phyloP scores from a whole-genome alignment of 208 protist species.

The Sergeia podlipaevii region DNA sequence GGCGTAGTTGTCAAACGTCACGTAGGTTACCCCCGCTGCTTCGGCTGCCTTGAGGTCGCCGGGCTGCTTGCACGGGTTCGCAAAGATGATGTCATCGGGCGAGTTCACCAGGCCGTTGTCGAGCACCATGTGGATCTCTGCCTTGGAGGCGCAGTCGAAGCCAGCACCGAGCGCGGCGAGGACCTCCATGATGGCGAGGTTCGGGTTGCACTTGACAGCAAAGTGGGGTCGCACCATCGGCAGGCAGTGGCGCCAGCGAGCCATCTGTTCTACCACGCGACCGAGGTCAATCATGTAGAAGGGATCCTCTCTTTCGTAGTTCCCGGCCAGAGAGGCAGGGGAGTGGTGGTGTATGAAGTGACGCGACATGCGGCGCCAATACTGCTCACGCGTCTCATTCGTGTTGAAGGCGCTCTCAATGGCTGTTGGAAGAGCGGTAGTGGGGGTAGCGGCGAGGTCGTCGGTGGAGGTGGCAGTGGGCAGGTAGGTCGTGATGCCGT shows the following conservation, averaged over 20 bases:
- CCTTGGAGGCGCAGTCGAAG: conserved; percentile 81
- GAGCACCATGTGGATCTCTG: conserved; percentile 56
- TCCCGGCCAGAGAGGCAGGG: not conserved
- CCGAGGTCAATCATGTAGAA: conserved; percentile 83
- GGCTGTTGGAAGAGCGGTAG: not conserved
- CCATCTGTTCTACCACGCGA: conserved; percentile 62
- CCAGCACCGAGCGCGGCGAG: conserved; percentile 59
- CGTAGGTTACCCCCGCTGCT: conserved; percentile 44
- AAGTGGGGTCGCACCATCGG: conserved; percentile 78
- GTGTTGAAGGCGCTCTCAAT: not conserved
- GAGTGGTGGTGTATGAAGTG: conserved; percentile 29
- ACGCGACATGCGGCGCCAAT: conserved; percentile 36
- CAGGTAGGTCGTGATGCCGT: conserved; percentile 18
- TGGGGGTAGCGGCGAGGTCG: conserved; percentile 3
- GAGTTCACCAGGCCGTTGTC: conserved; percentile 23
- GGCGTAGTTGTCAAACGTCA: conserved; percentile 79
- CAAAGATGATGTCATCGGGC: conserved; percentile 70
- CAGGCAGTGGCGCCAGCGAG: conserved; percentile 48
- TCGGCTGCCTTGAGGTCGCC: conserved; percentile 53
- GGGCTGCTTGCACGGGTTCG: conserved; percentile 85
- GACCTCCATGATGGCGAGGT: conserved; percentile 39
- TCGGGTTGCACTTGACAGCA: conserved; percentile 85
- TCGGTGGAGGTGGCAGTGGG: conserved; percentile 8
- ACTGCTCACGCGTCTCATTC: conserved; percentile 37
- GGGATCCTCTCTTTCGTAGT: conserved; percentile 43